These are phyloP conservation scores for Zopfia rhizophila DNA, from an alignment of 2,329 filamentous ascomycete genomes.

Conservation along the genomic window DNA sequence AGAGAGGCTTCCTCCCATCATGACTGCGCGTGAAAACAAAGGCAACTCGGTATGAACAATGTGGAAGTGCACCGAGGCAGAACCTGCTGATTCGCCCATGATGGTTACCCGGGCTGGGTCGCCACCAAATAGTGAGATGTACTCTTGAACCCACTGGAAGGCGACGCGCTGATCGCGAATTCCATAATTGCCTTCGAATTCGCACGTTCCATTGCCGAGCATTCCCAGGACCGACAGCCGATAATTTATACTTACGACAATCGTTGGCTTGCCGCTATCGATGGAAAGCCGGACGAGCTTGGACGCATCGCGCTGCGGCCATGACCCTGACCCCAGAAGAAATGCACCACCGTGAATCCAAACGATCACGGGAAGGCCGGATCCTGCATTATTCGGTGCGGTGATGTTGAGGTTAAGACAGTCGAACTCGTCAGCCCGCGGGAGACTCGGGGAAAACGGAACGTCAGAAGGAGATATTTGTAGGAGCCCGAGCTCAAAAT, in stretches of 20 bases:
- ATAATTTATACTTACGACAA: slow-evolving; percentile 30
- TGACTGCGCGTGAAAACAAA: too few species aligned
- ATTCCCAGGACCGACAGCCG: slow-evolving; percentile 30
- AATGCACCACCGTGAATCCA: slow-evolving; percentile 62
- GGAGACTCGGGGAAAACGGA: too few species aligned
- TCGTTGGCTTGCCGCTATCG: slow-evolving; percentile 29
- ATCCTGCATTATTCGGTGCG: slow-evolving; percentile 57
- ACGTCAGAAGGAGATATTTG: too few species aligned
- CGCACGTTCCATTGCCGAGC: too few species aligned
- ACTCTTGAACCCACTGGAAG: slow-evolving; percentile 67
- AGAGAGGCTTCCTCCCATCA: too few species aligned
- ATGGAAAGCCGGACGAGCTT: slow-evolving; percentile 50
- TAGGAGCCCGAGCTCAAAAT: too few species aligned
- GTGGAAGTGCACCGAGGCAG: too few species aligned
- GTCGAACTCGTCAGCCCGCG: slow-evolving; percentile 51
- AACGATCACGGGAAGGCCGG: slow-evolving; percentile 62
- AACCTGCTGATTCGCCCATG: slow-evolving; percentile 66
- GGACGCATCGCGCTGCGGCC: too few species aligned
- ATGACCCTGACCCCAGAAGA: too few species aligned
- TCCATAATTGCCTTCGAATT: slow-evolving; percentile 41
- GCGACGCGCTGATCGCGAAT: slow-evolving; percentile 66
- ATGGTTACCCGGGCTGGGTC: slow-evolving; percentile 67
- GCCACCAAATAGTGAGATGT: slow-evolving; percentile 62
- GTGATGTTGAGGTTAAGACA: slow-evolving; percentile 69
- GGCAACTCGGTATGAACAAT: too few species aligned